A percentile compares a stretch with the other conserved stretches of the same genome.
Conservation (phyloP, 2,329 filamentous ascomycete species). For the Trichophyton mentagrophytes region DNA sequence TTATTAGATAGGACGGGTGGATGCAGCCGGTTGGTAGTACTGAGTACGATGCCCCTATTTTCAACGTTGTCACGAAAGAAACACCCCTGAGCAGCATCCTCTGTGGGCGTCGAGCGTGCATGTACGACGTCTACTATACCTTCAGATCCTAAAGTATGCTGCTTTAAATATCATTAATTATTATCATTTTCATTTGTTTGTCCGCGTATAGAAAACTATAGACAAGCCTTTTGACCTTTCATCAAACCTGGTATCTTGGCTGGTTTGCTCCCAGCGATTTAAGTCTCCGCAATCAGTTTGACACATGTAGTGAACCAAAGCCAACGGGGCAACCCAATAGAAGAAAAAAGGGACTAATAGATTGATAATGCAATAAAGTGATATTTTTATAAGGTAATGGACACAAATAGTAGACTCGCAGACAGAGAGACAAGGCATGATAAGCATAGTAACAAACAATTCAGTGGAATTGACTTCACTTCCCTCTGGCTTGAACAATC, state of each 20-base stretch:
- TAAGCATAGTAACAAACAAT: neutral
- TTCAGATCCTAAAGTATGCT: neutral
- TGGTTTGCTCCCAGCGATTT: no score
- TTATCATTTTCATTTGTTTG: neutral
- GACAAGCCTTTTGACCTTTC: neutral
- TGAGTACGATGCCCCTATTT: neutral
- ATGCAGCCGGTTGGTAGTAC: neutral
- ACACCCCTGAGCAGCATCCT: neutral
- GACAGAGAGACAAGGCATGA: neutral
- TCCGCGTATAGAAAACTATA: neutral
- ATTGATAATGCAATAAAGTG: neutral
- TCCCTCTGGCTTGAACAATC: neutral
- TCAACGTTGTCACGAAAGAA: neutral
- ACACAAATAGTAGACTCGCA: neutral
- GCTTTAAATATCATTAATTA: neutral
- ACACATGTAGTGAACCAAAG: neutral
- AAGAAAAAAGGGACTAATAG: neutral
- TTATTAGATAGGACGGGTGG: conserved; percentile 47
- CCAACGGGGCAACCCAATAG: no score
- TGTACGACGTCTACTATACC: neutral
- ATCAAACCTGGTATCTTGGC: no score
- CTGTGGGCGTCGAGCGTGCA: neutral
- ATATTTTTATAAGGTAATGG: neutral
- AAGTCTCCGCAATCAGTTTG: neutral
- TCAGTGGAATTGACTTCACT: neutral